phyloP scores from a whole-genome alignment of 176 grass and related monocot genomes.

The Juncus inflexus region DNA sequence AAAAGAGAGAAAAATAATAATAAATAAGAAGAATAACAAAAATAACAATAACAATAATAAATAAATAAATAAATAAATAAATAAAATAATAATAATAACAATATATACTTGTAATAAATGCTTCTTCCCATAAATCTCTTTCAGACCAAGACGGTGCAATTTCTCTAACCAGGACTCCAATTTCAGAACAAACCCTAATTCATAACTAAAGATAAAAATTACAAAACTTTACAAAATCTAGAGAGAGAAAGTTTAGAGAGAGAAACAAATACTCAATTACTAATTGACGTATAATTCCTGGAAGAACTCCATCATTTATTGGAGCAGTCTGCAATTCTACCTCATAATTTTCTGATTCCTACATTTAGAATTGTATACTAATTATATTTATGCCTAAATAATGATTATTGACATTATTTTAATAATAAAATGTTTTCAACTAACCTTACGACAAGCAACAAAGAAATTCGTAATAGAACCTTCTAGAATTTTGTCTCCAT shows the following conservation, averaged over 20 bases:
- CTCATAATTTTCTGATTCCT: conserved; percentile 11
- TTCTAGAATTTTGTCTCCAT: conserved; percentile 83
- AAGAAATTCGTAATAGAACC: conserved; percentile 84
- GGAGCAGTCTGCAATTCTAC: conserved; percentile 80
- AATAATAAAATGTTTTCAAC: conserved; percentile 5
- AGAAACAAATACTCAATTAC: conserved; percentile 65
- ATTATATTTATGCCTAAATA: conserved; percentile 22
- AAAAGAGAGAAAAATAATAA: background rate
- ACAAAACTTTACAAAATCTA: background rate
- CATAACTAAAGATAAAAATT: conserved; percentile 6
- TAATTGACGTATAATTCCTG: conserved; percentile 74
- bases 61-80: conserved; percentile 7
- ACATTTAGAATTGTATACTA: background rate
- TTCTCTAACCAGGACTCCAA: conserved; percentile 56
- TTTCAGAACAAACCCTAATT: conserved; percentile 59
- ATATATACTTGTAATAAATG: conserved; percentile 79
- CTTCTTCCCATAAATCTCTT: conserved; percentile 68
- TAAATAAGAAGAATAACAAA: too few species aligned
- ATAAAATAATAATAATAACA: conserved; percentile 17
- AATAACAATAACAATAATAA: too few species aligned
- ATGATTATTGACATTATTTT: background rate
- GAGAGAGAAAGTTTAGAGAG: background rate
- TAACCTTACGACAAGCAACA: conserved; percentile 55
- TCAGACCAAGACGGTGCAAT: conserved; percentile 75
- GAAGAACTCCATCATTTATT: conserved; percentile 63